Evolutionary conservation across 2,329 filamentous ascomycete genomes (phyloP).

Genomic region (Mycosphaerella sp.): DNA sequence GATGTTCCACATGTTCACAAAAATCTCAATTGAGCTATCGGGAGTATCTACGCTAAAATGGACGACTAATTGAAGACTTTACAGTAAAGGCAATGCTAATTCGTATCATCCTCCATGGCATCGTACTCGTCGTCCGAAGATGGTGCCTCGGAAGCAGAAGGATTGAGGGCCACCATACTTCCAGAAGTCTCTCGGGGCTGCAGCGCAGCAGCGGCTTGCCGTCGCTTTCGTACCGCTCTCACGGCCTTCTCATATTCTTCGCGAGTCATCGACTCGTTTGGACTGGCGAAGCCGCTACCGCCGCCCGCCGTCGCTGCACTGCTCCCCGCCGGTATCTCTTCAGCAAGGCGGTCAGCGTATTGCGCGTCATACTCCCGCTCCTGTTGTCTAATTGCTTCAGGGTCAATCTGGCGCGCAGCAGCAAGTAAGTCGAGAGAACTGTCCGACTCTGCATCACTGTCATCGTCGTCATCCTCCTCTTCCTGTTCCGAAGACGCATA

Average conservation of each 20-base stretch:
- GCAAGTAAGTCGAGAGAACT: conserved; percentile 42
- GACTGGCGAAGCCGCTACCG: conserved; percentile 44
- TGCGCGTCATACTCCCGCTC: conserved; percentile 45
- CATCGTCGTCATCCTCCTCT: conserved; percentile 23
- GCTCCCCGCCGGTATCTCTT: conserved; percentile 45
- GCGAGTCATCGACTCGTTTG: conserved; percentile 24
- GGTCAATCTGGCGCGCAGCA: conserved; percentile 40
- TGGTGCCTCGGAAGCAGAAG: conserved; percentile 5
- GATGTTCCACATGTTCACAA: background rate
- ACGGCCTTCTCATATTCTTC: conserved; percentile 21
- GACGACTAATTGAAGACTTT: background rate
- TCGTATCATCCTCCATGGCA: conserved; percentile 10
- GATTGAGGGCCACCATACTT: conserved; percentile 21
- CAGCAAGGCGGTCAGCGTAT: conserved; percentile 43
- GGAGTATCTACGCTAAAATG: conserved; percentile 5
- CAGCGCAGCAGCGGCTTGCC: conserved; percentile 9
- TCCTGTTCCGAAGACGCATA: conserved; percentile 26
- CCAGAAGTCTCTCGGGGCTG: conserved; percentile 17
- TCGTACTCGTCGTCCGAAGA: conserved; percentile 16
- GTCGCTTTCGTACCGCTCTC: conserved; percentile 7
- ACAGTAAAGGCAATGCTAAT: background rate
- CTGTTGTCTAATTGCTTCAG: conserved; percentile 35
- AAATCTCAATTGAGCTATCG: background rate
- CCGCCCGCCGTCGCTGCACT: conserved; percentile 45
- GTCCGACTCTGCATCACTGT: conserved; percentile 32